These are phyloP conservation scores for Cercospora sesami DNA, from an alignment of 2,329 filamentous ascomycete species.

Conservation along the genomic window DNA sequence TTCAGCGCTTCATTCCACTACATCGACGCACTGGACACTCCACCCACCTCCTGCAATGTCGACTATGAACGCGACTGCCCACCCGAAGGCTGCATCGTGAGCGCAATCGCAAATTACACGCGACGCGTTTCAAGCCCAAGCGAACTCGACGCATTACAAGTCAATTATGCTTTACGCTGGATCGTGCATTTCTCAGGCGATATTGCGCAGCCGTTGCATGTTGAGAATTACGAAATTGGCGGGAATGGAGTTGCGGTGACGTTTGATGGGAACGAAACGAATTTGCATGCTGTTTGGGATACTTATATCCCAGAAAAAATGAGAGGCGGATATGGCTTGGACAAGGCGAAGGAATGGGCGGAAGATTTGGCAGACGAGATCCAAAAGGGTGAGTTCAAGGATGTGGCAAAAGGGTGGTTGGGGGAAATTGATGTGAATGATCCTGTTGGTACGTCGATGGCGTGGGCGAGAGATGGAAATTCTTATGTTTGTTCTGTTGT, in stretches of 20 bases:
- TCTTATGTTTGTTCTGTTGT: slow-evolving; percentile 46
- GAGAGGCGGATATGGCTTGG: slow-evolving; percentile 42
- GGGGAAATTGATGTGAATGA: slow-evolving; percentile 41
- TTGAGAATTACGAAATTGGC: slow-evolving; percentile 49
- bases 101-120: slow-evolving; percentile 56
- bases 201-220: slow-evolving; percentile 63
- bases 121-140: slow-evolving; percentile 39
- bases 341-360: slow-evolving; percentile 44
- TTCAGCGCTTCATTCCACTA: slow-evolving; percentile 53
- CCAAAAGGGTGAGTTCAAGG: slow-evolving; percentile 42
- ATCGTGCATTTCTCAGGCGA: slow-evolving; percentile 65
- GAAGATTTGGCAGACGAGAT: slow-evolving; percentile 41
- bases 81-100: slow-evolving; percentile 52
- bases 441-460: slow-evolving; percentile 40
- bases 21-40: slow-evolving; percentile 53
- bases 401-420: slow-evolving; percentile 40
- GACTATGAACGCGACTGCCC: slow-evolving; percentile 55
- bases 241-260: slow-evolving; percentile 49
- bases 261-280: slow-evolving; percentile 44
- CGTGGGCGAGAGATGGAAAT: slow-evolving; percentile 48
- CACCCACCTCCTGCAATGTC: slow-evolving; percentile 51
- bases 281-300: slow-evolving; percentile 50
- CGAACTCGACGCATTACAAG: slow-evolving; percentile 36
- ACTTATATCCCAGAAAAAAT: slow-evolving; percentile 48
- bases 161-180: slow-evolving; percentile 51